A percentile compares a stretch with the other conserved stretches of the same genome.
These are phyloP conservation scores for Gossypium davidsonii DNA, from an alignment of 441 rosid genomes.

Conservation along the genomic window DNA sequence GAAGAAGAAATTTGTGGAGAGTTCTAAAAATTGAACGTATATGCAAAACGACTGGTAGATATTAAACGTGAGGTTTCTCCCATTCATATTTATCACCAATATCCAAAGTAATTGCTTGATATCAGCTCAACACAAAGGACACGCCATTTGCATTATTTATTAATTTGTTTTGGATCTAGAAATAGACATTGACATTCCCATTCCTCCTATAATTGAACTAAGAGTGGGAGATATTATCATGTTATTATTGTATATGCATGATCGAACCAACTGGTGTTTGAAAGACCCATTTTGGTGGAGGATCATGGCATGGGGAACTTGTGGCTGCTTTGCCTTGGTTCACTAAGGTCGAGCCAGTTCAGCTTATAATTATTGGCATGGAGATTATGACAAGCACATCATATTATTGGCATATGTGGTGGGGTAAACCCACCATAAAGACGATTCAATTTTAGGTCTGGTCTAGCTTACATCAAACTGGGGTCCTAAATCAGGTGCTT, in stretches of 20 bases:
- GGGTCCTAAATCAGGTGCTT: neutral
- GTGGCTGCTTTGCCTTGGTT: neutral
- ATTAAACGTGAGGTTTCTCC: neutral
- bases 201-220: slow-evolving; percentile 23
- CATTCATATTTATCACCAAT: neutral
- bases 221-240: neutral
- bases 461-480: neutral
- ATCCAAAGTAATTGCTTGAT: neutral
- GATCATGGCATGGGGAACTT: neutral
- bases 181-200: neutral
- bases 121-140: neutral
- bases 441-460: neutral
- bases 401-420: slow-evolving; percentile 21
- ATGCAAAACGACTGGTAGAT: neutral
- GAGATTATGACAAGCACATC: slow-evolving; percentile 1
- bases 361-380: slow-evolving; percentile 7
- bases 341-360: slow-evolving; percentile 15
- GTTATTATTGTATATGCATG: neutral
- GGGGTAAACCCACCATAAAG: slow-evolving; percentile 12
- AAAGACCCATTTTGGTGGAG: neutral
- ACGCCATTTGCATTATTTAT: slow-evolving; percentile 8
- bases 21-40: neutral
- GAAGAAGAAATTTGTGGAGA: neutral
- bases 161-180: slow-evolving; percentile 4
- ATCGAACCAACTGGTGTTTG: neutral